Conservation (phyloP, 768 basidiomycete species). For the Amylocystis lapponica region DNA sequence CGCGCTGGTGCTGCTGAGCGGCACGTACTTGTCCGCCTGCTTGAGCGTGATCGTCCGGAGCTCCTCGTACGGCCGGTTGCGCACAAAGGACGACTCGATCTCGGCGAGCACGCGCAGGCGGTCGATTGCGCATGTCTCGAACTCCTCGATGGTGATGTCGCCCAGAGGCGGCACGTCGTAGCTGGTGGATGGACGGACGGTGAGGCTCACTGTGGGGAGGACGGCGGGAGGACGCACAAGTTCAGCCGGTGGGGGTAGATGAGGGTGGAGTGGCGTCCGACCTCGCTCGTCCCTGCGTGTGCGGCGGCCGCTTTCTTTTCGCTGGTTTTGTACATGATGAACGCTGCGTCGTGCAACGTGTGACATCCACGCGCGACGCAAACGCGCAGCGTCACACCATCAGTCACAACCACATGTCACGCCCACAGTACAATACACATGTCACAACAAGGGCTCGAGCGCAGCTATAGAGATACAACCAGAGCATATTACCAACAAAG, state of each 20-base stretch:
- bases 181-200: slow-evolving; percentile 33
- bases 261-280: slow-evolving; percentile 23
- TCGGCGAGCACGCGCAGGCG: slow-evolving; percentile 83
- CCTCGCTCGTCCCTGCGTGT: slow-evolving; percentile 6
- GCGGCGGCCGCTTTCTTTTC: background rate
- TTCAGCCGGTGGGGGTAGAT: slow-evolving; percentile 68
- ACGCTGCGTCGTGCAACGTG: background rate
- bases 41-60: slow-evolving; percentile 52
- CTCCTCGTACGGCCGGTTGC: slow-evolving; percentile 79
- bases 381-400: background rate
- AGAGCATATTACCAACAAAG: slow-evolving; percentile 3
- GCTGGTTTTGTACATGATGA: background rate
- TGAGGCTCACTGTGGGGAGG: slow-evolving; percentile 6
- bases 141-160: slow-evolving; percentile 93
- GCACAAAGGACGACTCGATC: slow-evolving; percentile 83
- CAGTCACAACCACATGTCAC: background rate
- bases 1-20: slow-evolving; percentile 54
- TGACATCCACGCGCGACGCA: background rate
- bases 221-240: slow-evolving; percentile 47
- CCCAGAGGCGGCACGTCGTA: slow-evolving; percentile 82
- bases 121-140: slow-evolving; percentile 87
- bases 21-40: slow-evolving; percentile 74
- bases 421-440: background rate
- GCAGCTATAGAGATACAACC: slow-evolving; percentile 2
- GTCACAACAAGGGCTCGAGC: background rate